These are phyloP conservation scores for Fragaria iinumae DNA, from an alignment of 306 rosid genomes.

Conservation along the genomic window DNA sequence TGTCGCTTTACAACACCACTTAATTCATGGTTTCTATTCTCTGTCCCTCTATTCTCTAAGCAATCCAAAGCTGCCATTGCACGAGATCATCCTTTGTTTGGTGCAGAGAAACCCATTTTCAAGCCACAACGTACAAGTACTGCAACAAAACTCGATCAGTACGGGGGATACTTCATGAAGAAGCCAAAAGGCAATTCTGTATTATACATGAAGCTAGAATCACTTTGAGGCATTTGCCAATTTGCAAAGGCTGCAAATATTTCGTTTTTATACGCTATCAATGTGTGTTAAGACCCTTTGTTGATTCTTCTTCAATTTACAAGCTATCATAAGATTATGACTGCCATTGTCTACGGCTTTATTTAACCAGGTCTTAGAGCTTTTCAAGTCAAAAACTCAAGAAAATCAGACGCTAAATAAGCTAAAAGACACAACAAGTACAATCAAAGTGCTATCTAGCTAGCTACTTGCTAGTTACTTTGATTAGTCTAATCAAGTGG, in stretches of 20 bases:
- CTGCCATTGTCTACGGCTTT: conserved; percentile 27
- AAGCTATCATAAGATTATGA: conserved; percentile 32
- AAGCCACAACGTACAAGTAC: neutral
- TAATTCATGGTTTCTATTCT: conserved; percentile 10
- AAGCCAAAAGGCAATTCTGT: conserved; percentile 30
- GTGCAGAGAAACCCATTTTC: conserved; percentile 19
- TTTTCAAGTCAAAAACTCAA: neutral
- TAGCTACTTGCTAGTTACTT: neutral
- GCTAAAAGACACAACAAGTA: neutral
- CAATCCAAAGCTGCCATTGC: conserved; percentile 72
- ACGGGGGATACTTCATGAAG: conserved; percentile 25
- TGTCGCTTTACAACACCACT: conserved; percentile 36
- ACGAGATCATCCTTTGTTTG: conserved; percentile 32
- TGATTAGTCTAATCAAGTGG: neutral
- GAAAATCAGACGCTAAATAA: neutral
- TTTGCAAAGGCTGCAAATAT: neutral
- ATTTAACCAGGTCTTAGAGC: conserved; percentile 9
- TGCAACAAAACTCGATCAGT: neutral
- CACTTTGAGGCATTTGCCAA: conserved; percentile 3
- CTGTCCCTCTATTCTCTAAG: conserved; percentile 36
- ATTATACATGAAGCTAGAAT: neutral
- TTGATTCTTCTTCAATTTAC: neutral
- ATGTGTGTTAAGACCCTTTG: neutral
- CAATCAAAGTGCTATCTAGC: neutral
- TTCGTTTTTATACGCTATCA: neutral